phyloP scores from a whole-genome alignment of 495 filamentous ascomycete genomes.

The Penicillium roqueforti region DNA sequence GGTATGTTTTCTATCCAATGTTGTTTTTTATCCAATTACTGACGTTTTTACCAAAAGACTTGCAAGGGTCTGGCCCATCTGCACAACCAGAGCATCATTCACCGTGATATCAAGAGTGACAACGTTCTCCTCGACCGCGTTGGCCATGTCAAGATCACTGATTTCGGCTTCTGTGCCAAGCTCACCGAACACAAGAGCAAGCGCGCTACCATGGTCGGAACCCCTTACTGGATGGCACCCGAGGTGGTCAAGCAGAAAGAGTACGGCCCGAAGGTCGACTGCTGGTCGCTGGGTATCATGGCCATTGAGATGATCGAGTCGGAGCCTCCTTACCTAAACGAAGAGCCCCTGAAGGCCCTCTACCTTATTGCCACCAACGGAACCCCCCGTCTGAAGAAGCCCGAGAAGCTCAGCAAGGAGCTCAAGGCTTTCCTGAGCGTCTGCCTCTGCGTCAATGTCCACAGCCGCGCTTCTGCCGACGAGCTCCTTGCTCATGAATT shows the following conservation, averaged over 20 bases:
- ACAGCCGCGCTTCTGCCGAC: constrained; percentile 83
- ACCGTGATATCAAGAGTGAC: constrained; percentile 98
- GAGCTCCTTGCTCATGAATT: constrained; percentile 86
- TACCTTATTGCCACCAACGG: constrained; percentile 98
- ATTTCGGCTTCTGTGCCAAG: constrained; percentile 99
- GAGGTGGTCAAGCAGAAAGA: constrained; percentile 99
- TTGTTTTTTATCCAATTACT: constrained; percentile 22
- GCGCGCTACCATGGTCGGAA: constrained; percentile 98
- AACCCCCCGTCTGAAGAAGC: constrained; percentile 93
- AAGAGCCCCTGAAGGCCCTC: constrained; percentile 92
- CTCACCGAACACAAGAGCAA: constrained; percentile 95
- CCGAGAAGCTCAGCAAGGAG: constrained; percentile 93
- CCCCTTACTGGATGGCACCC: constrained; percentile 99
- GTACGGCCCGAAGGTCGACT: constrained; percentile 96
- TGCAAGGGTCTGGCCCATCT: constrained; percentile 92
- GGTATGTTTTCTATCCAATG: constrained; percentile 49
- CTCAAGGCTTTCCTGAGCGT: constrained; percentile 93
- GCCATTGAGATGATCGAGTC: constrained; percentile 99
- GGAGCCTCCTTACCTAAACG: constrained; percentile 95
- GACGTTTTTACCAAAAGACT: constrained; percentile 57
- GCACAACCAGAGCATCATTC: constrained; percentile 93
- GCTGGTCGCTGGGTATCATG: constrained; percentile 99
- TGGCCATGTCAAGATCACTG: constrained; percentile 97
- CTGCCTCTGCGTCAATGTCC: constrained; percentile 93
- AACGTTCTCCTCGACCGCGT: constrained; percentile 92